Evolutionary conservation across 2,329 filamentous ascomycete species (phyloP), one percentile per base, ranked within the genome.

Genomic region (Penicillium sp.): DNA sequence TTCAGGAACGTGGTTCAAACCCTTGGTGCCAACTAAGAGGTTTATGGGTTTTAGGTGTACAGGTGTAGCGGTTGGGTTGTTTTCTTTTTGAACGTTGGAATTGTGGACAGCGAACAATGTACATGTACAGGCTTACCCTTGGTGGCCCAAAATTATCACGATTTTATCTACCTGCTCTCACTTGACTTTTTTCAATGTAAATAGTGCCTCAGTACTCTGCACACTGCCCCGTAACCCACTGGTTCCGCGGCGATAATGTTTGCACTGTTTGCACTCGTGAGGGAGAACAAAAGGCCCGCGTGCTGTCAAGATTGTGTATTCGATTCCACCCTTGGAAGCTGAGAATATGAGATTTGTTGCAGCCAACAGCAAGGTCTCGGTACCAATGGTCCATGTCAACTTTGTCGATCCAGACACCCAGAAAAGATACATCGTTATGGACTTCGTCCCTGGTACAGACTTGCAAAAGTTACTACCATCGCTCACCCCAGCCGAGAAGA

Each of bases 1-100:
- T 75, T 76, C 53, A 67, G 66, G 45, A 70, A 71, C 42, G 72
- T 76, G 42, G 70, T 76, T 47, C 67, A 71, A 57, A 63, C 65
- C 38, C 56, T 72, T 46, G 58, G 55, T n/a, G 57, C 57, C 46
- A 62, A 53, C 45, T 66, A 44, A 54, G 21, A 22, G 46, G 43
- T 29, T 42, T 9, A 38, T 27, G 38, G 16, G 21, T 22, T 46
- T 31, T 48, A 27, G 51, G 51, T 54, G 51, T 46, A 50, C 51
- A 5, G 51, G 51, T 54, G 46, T 53, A 53, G 50, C 45, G 50
- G 50, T 40, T 53, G 40, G 34, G 22, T 18, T 32, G n/a, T 40
- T 50, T 50, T 45, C 11, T 22, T 50, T 50, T 50, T 45, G 41
- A 50, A 50, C 32, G 43, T 53, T 57, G 43, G 51, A 53, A 46